These are phyloP conservation scores for Exophiala alcalophila DNA, from an alignment of 2,329 filamentous ascomycete genomes.

Conservation along the genomic window DNA sequence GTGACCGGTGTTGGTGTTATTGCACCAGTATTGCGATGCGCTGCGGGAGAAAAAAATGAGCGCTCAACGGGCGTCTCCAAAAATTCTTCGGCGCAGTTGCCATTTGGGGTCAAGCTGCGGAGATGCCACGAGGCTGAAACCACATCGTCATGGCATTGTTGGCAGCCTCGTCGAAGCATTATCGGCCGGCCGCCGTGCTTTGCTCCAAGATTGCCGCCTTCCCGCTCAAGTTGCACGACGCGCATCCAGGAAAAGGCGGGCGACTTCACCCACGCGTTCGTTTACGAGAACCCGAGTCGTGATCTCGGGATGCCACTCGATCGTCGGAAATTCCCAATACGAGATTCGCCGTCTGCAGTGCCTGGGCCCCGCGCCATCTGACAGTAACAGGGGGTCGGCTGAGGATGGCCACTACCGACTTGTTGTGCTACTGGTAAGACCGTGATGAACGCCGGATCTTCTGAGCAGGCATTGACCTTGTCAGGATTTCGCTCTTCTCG, in stretches of 20 bases:
- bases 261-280: neutral
- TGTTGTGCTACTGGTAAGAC: constrained; percentile 18
- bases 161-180: too few species aligned
- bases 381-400: too few species aligned
- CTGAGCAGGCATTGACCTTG: constrained; percentile 19
- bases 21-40: too few species aligned
- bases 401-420: constrained; percentile 16
- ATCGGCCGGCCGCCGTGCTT: too few species aligned
- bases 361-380: neutral
- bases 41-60: too few species aligned
- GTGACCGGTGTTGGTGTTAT: too few species aligned
- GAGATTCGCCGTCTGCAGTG: too few species aligned
- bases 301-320: constrained; percentile 16
- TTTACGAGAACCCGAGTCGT: neutral
- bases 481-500: constrained; percentile 33
- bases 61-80: constrained; percentile 10
- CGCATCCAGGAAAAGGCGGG: too few species aligned
- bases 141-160: too few species aligned
- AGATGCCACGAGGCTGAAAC: too few species aligned
- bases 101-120: neutral
- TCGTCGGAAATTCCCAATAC: constrained; percentile 9
- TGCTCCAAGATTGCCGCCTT: too few species aligned
- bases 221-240: too few species aligned
- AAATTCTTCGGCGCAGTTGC: constrained; percentile 24
- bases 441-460: neutral